Percentiles rank a stretch among this genome's conserved stretches.
Conservation (phyloP, 345 rosid genomes). For the Salix arbutifolia region DNA sequence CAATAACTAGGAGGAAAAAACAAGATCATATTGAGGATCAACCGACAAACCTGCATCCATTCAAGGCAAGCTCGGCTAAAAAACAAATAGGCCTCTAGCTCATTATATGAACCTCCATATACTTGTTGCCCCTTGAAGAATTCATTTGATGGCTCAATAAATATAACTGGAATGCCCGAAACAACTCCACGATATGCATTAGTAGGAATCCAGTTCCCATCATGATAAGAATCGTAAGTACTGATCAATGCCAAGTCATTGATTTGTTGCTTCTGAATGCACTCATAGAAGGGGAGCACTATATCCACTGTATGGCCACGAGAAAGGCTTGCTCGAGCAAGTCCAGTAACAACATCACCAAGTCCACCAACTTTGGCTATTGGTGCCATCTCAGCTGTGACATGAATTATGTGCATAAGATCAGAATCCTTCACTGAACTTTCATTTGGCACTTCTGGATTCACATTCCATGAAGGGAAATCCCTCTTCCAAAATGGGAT, state of each 20-base stretch:
- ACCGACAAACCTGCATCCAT: slow-evolving; percentile 54
- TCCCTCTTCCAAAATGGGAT: slow-evolving; percentile 51
- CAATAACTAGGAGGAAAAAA: background rate
- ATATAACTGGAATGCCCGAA: slow-evolving; percentile 40
- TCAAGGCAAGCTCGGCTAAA: slow-evolving; percentile 61
- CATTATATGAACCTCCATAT: slow-evolving; percentile 54
- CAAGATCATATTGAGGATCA: background rate
- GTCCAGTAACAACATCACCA: slow-evolving; percentile 59
- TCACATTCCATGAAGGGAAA: slow-evolving; percentile 36
- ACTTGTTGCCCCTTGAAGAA: slow-evolving; percentile 48
- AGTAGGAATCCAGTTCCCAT: slow-evolving; percentile 43
- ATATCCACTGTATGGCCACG: slow-evolving; percentile 50
- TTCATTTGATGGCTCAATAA: slow-evolving; percentile 49
- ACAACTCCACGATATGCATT: slow-evolving; percentile 45
- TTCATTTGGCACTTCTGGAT: slow-evolving; percentile 19
- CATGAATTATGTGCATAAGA: slow-evolving; percentile 41
- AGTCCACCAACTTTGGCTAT: slow-evolving; percentile 69
- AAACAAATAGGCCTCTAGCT: slow-evolving; percentile 53
- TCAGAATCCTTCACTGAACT: slow-evolving; percentile 33
- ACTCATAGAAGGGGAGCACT: slow-evolving; percentile 58
- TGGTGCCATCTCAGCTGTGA: slow-evolving; percentile 60
- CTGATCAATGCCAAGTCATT: slow-evolving; percentile 29
- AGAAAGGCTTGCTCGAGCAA: slow-evolving; percentile 48
- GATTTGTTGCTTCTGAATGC: slow-evolving; percentile 39
- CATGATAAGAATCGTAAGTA: slow-evolving; percentile 39